Percentiles rank a stretch among this genome's conserved stretches.
Conservation (phyloP, 2,329 filamentous ascomycete genomes). For the Scedosporium boydii region DNA sequence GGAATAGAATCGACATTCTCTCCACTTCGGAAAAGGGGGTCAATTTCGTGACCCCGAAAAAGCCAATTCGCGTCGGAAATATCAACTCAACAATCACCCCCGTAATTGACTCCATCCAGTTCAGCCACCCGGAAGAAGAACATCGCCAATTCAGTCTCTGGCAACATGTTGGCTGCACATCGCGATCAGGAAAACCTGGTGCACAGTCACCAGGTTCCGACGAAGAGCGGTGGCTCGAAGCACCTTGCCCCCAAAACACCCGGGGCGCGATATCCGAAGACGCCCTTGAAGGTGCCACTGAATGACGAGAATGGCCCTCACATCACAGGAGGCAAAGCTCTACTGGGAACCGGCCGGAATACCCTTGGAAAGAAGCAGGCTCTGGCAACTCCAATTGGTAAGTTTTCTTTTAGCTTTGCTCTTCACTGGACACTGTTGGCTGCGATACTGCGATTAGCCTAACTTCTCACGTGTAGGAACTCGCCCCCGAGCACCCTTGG, state of each 20-base stretch:
- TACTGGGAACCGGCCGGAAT: constrained; percentile 41
- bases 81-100: background rate
- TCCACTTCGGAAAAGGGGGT: constrained; percentile 4
- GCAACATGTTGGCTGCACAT: constrained; percentile 62
- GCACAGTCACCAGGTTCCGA: constrained; percentile 61
- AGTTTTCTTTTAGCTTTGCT: constrained; percentile 12
- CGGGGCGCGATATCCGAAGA: constrained; percentile 66
- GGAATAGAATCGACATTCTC: background rate
- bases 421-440: no score
- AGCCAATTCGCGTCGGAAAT: background rate
- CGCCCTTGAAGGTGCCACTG: constrained; percentile 65
- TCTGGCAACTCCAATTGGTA: constrained; percentile 76
- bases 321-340: constrained; percentile 43
- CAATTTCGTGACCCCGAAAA: background rate
- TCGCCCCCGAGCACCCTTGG: constrained; percentile 69
- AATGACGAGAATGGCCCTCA: constrained; percentile 71
- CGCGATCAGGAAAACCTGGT: constrained; percentile 84
- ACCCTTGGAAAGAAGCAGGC: constrained; percentile 36
- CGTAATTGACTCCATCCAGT: background rate
- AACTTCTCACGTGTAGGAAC: constrained; percentile 14
- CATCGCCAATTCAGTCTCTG: constrained; percentile 4
- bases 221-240: constrained; percentile 52
- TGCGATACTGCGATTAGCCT: no score
- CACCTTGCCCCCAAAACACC: constrained; percentile 64
- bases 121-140: background rate